Evolutionary conservation across 768 basidiomycete species (phyloP), one percentile per base, ranked within the genome.

Genomic region (Tulasnella sp.): DNA sequence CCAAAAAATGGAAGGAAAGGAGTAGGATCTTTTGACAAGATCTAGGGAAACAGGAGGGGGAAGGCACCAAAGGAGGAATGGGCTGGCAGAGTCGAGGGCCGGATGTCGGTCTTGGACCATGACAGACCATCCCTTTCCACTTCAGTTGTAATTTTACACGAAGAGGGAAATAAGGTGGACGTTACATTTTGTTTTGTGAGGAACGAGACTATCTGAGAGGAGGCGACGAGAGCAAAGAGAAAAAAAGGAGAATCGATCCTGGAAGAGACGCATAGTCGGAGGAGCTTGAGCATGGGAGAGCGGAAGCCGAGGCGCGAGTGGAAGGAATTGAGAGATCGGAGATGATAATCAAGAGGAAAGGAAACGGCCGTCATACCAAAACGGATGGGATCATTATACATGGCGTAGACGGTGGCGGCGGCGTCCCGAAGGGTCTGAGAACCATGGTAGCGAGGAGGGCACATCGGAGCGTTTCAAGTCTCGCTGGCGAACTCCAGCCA

Each of bases 261-360:
- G 31, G 64, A 11, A 11, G 64, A 69, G 64, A 37, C 64, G 34
- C 9, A 37, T 6, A 69, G 64, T 31, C 64, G 64, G 31, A 37
- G 37, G 64, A 69, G 64, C 64, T 69, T 69, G 64, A 69, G 64
- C 24, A n/a, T 54, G n/a, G 24, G 54, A n/a, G 54, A 69, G 64
- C 64, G 64, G 31, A 69, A 69, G 64, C 64, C 64, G 64, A 37
- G 64, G 64, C 64, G 18, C 64, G 31, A 37, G 31, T 31, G 11
- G 64, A 69, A 69, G 31, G 24, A n/a, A n/a, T 54, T 54, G 54
- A 34, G 34, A 69, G 34, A 60, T 31, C 64, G 28, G 31, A 69
- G 31, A 69, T 31, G 31, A 69, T 31, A 54, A n/a, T 54, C 64
- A 31, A 37, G 64, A 37, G 34, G 64, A 69, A 37, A 69, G 34